phyloP scores from a whole-genome alignment of 2,329 filamentous ascomycete genomes.

The Penicillium capsulatum region DNA sequence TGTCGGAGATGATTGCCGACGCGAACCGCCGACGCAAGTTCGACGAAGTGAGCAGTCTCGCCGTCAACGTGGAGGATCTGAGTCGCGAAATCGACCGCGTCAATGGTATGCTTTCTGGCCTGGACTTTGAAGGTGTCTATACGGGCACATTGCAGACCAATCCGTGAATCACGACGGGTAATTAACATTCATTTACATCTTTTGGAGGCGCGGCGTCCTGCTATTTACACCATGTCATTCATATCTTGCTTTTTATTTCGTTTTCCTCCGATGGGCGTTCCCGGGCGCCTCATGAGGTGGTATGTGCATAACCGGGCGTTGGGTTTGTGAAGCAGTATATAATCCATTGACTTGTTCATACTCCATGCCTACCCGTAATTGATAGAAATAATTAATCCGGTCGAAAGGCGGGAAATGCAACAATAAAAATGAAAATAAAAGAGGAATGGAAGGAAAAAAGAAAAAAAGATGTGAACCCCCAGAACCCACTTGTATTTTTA shows the following conservation, averaged over 20 bases:
- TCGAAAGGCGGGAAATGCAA: too few species aligned
- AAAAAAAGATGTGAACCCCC: too few species aligned
- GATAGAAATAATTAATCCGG: too few species aligned
- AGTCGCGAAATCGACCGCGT: constrained; percentile 70
- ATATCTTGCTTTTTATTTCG: constrained; percentile 4
- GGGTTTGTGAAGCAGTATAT: constrained; percentile 4
- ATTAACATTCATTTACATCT: constrained; percentile 3
- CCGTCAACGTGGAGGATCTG: constrained; percentile 76
- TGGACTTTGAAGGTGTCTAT: constrained; percentile 60
- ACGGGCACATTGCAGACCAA: constrained; percentile 22
- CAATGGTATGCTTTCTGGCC: constrained; percentile 59
- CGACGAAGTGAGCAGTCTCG: constrained; percentile 77
- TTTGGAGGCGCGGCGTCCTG: constrained; percentile 6
- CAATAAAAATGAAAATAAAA: too few species aligned
- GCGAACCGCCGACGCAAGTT: constrained; percentile 74
- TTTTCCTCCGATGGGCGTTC: constrained; percentile 15
- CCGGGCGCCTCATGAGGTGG: constrained; percentile 14
- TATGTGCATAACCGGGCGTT: constrained; percentile 31
- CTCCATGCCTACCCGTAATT: too few species aligned
- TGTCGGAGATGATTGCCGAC: constrained; percentile 75
- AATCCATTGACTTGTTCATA: constrained; percentile 4
- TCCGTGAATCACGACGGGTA: constrained; percentile 6
- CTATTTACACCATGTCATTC: constrained; percentile 2
- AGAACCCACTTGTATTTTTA: constrained; percentile 14
- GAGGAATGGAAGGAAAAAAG: neutral